phyloP scores from a whole-genome alignment of 192 early-diverging fungal species.

The Linnemannia exigua region DNA sequence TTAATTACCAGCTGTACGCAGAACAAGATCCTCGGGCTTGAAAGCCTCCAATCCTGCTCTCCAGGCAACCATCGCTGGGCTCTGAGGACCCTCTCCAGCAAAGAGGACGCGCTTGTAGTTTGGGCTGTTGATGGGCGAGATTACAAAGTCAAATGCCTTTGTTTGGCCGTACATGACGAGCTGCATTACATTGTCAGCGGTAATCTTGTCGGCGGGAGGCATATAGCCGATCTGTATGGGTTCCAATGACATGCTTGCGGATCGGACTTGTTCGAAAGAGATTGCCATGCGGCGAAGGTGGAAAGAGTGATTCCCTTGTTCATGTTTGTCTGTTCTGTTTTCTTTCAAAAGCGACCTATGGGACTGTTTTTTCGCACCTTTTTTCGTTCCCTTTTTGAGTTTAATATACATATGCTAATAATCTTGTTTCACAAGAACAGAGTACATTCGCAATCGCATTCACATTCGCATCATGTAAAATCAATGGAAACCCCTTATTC shows the following conservation, averaged over 20 bases:
- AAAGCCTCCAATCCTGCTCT: constrained; percentile 59
- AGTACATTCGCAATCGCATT: too few species aligned
- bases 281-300: constrained; percentile 26
- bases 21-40: constrained; percentile 60
- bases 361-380: too few species aligned
- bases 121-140: constrained; percentile 66
- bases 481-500: too few species aligned
- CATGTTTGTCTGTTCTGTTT: too few species aligned
- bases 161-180: constrained; percentile 41
- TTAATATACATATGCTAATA: too few species aligned
- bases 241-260: constrained; percentile 34
- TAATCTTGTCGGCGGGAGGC: constrained; percentile 29
- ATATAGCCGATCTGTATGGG: constrained; percentile 46
- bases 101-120: constrained; percentile 61
- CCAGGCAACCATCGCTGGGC: constrained; percentile 47
- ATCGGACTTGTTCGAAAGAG: constrained; percentile 33
- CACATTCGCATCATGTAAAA: too few species aligned
- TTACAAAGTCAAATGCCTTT: constrained; percentile 65
- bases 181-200: constrained; percentile 30
- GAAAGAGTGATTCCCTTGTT: too few species aligned
- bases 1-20: constrained; percentile 56
- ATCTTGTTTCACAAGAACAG: too few species aligned
- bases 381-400: too few species aligned
- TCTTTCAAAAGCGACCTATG: too few species aligned
- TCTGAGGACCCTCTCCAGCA: constrained; percentile 36